Base-by-base conservation (phyloP, 2,329 filamentous ascomycete species). In the Trichoderma koningii region DNA sequence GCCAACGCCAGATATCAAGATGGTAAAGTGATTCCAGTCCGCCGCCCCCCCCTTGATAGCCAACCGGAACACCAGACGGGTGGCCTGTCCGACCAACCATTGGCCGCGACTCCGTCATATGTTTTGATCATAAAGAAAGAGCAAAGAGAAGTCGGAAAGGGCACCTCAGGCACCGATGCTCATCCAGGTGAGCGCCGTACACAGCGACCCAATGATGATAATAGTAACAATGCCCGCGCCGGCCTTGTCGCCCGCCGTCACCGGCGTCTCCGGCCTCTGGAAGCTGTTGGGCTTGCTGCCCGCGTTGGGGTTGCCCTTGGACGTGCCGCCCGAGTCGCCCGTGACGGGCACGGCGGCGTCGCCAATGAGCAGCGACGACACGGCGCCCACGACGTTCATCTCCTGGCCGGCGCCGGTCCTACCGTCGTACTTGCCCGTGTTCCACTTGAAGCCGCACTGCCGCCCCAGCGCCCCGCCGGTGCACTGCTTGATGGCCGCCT, bases 391-490 rank as follows among this genome's bases (percentile, higher is more conserved):
- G 0, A 83, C 85, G 62, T 82, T 82, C 80, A 89, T 86, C 70
- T 85, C 79, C 73, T 89, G 84, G 9, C 86, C 85, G 59, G 86
- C 83, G 38, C 85, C 84, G 4, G 76, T 81, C 65, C 79, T 83
- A 50, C 83, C 82, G 68, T 87, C 85, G 69, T 81, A 87, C 5
- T 69, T 71, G 2, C 78, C 80, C 5, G 74, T 73, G 44, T 78
- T 79, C 86, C 86, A 89, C 65, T 78, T 78, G 57, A 86, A 80
- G 15, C 85, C 82, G 69, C 87, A 89, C 15, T 78, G 77, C 15
- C 80, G 78, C 7, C 81, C 78, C 21, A 77, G 75, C 1, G 75
- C 74, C 6, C 81, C 85, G 10, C 81, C 83, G 6, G 79, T 82
- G 70, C 86, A 89, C 65, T 83, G 80, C n/a, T 76, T 76, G 12